A percentile compares a stretch with the other conserved stretches of the same genome.
phyloP scores from a whole-genome alignment of 371 early-diverging fungal species.

The Syncephalastrum contaminatum region DNA sequence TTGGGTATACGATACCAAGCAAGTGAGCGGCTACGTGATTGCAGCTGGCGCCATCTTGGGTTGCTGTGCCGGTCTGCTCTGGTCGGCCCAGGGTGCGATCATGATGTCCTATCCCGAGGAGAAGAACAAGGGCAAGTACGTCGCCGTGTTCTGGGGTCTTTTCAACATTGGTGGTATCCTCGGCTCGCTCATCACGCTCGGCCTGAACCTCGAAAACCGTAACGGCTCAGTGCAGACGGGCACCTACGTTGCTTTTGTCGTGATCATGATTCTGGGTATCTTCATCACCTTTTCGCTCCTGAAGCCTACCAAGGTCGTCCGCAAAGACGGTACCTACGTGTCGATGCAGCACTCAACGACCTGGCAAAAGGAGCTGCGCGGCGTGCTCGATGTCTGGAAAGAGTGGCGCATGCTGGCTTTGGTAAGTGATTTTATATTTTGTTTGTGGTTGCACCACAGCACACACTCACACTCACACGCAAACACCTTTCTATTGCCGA shows the following conservation, averaged over 20 bases:
- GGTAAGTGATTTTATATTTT: slow-evolving; percentile 4
- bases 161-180: slow-evolving; percentile 82
- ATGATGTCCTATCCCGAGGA: slow-evolving; percentile 73
- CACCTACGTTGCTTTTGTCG: slow-evolving; percentile 68
- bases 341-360: slow-evolving; percentile 46
- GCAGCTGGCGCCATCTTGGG: slow-evolving; percentile 67
- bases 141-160: slow-evolving; percentile 77
- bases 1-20: slow-evolving; percentile 49
- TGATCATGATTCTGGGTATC: slow-evolving; percentile 65
- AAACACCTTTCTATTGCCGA: too few species aligned
- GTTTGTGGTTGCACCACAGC: too few species aligned
- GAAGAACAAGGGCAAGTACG: slow-evolving; percentile 70
- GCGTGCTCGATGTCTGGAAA: slow-evolving; percentile 60
- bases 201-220: slow-evolving; percentile 52
- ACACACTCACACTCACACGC: too few species aligned
- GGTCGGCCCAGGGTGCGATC: slow-evolving; percentile 70
- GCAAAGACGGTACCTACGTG: slow-evolving; percentile 64
- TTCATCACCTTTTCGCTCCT: slow-evolving; percentile 52
- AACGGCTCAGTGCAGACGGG: slow-evolving; percentile 41
- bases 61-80: slow-evolving; percentile 56
- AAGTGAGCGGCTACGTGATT: slow-evolving; percentile 47
- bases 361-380: slow-evolving; percentile 56
- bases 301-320: slow-evolving; percentile 58
- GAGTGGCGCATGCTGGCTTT: slow-evolving; percentile 39
- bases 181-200: slow-evolving; percentile 71